Conservation (phyloP, 2,329 filamentous ascomycete genomes). For the Sarocladium oryzae region DNA sequence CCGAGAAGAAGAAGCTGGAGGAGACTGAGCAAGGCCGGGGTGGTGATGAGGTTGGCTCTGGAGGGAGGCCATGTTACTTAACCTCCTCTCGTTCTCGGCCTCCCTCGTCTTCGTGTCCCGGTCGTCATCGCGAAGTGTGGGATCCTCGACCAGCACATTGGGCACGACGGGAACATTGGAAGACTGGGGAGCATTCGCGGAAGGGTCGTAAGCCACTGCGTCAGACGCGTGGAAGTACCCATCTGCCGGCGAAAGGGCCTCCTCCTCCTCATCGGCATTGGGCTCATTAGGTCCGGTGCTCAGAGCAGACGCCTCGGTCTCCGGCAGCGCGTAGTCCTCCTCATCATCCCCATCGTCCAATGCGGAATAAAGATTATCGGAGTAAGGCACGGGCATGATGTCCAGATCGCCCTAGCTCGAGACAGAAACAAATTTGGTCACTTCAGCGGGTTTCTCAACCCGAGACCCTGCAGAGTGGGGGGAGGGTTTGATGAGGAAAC, state of each 20-base stretch:
- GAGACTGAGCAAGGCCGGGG: constrained; percentile 11
- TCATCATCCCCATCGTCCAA: constrained; percentile 30
- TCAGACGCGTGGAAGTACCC: constrained; percentile 40
- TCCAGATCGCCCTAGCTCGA: too few species aligned
- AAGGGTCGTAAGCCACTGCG: constrained; percentile 17
- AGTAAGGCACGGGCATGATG: constrained; percentile 39
- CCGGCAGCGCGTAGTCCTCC: constrained; percentile 13
- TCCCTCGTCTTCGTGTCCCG: constrained; percentile 36
- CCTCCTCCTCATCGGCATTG: constrained; percentile 13
- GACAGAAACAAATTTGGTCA: too few species aligned
- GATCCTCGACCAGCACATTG: constrained; percentile 42
- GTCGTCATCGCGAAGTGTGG: constrained; percentile 32
- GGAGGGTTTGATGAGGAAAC: too few species aligned
- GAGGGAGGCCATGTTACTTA: constrained; percentile 19
- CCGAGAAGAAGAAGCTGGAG: neutral
- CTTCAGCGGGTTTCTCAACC: neutral
- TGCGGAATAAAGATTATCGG: constrained; percentile 41
- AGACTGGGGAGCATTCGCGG: neutral
- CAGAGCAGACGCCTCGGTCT: neutral
- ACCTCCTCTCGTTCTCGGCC: constrained; percentile 33
- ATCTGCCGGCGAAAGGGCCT: constrained; percentile 42
- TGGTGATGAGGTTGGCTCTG: constrained; percentile 10
- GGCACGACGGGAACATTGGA: constrained; percentile 38
- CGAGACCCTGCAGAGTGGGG: neutral
- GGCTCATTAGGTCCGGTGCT: constrained; percentile 9